Evolutionary conservation across 1,139 yeast genomes (phyloP).

Genomic region (Hansenula lynferdii): DNA sequence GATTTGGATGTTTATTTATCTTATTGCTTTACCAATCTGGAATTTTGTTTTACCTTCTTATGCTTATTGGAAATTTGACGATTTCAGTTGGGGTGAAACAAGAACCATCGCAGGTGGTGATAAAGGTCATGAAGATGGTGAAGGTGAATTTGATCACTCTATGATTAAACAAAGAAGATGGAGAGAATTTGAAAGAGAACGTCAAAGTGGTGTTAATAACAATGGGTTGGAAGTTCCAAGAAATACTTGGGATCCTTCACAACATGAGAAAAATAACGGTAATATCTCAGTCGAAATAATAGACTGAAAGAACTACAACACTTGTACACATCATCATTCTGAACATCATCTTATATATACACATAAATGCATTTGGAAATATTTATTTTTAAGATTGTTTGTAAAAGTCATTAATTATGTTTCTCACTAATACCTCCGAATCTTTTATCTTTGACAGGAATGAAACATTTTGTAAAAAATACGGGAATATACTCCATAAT

Average conservation of each 20-base stretch:
- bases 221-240: conserved; percentile 3
- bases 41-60: conserved; percentile 85
- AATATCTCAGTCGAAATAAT: conserved; percentile 9
- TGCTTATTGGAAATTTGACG: conserved; percentile 97
- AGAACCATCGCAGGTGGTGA: conserved; percentile 74
- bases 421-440: background rate
- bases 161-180: conserved; percentile 87
- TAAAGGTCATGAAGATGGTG: conserved; percentile 57
- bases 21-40: conserved; percentile 90
- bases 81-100: conserved; percentile 98
- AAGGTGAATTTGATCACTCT: conserved; percentile 86
- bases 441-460: background rate
- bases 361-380: conserved; percentile 1
- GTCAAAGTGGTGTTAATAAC: conserved; percentile 8
- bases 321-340: no score
- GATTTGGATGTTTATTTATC: conserved; percentile 76
- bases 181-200: conserved; percentile 86
- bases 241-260: conserved; percentile 22
- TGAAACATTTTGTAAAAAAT: conserved; percentile 28
- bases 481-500: conserved; percentile 30
- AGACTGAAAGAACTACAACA: no score
- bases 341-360: no score
- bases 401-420: background rate
- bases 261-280: conserved; percentile 7
- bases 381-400: background rate